These are phyloP conservation scores for Penicillium brasilianum DNA, from an alignment of 2,329 filamentous ascomycete genomes.

Conservation along the genomic window DNA sequence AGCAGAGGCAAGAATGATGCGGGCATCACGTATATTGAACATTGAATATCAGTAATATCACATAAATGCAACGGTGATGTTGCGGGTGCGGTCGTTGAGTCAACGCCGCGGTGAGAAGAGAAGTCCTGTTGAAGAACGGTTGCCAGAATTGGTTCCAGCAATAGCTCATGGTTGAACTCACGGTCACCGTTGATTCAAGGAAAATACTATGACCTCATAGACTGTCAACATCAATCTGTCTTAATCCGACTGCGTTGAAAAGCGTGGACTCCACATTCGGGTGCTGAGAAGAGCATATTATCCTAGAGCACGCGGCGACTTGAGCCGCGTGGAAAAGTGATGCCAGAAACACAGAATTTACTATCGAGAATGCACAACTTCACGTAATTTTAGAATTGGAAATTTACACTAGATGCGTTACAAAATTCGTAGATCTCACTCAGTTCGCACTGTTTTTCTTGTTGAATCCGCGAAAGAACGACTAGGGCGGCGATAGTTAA, in stretches of 20 bases:
- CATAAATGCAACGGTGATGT: neutral
- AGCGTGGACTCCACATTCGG: neutral
- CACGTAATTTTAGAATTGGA: neutral
- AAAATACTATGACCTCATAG: slow-evolving; percentile 1
- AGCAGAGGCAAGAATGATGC: neutral
- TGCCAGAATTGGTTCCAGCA: neutral
- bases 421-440: neutral
- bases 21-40: neutral
- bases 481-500: neutral
- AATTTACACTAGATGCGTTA: neutral
- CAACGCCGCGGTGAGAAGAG: slow-evolving; percentile 5
- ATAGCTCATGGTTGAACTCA: neutral
- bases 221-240: slow-evolving; percentile 3
- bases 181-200: slow-evolving; percentile 1
- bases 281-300: neutral
- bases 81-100: neutral
- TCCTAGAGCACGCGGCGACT: neutral
- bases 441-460: neutral
- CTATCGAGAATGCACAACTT: neutral
- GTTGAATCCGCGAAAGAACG: neutral
- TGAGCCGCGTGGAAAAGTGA: neutral
- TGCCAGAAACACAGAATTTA: neutral
- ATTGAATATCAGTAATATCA: neutral
- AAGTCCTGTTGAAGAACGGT: slow-evolving; percentile 6
- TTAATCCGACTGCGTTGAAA: slow-evolving; percentile 3